A percentile compares a stretch with the other conserved stretches of the same genome.
phyloP scores from a whole-genome alignment of 345 rosid genomes.

The Linum lewisii region DNA sequence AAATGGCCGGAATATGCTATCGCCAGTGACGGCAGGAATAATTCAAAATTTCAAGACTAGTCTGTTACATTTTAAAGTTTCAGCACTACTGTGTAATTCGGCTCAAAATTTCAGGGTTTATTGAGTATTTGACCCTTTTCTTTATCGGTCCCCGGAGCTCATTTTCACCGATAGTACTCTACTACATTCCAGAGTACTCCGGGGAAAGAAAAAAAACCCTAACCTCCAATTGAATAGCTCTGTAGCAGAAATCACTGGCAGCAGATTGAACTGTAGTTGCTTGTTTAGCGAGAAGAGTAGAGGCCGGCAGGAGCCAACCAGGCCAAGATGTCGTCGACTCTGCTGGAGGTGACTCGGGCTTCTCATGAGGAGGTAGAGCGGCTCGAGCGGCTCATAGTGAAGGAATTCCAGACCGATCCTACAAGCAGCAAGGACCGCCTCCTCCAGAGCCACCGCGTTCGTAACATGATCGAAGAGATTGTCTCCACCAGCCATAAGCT shows the following conservation, averaged over 20 bases:
- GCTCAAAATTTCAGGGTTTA: too few relatives aligned
- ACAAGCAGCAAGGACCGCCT: conserved; percentile 56
- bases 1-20: too few relatives aligned
- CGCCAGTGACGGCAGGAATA: too few relatives aligned
- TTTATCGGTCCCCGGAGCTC: too few relatives aligned
- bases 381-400: conserved; percentile 69
- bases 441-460: conserved; percentile 88
- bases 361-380: conserved; percentile 89
- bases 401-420: conserved; percentile 84
- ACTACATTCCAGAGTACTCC: too few relatives aligned
- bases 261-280: background rate
- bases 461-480: conserved; percentile 62
- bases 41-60: too few relatives aligned
- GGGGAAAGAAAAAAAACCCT: background rate
- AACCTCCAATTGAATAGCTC: background rate
- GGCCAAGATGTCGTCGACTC: conserved; percentile 71
- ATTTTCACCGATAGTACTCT: too few relatives aligned
- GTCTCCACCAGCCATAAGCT: conserved; percentile 52
- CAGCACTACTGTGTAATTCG: too few relatives aligned
- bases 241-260: background rate
- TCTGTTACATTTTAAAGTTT: too few relatives aligned
- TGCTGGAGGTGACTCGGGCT: conserved; percentile 77
- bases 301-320: background rate
- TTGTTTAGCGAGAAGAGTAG: background rate
- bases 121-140: too few relatives aligned